Evolutionary conservation across 2,329 filamentous ascomycete species (phyloP).

Genomic region (Escovopsis sp.): DNA sequence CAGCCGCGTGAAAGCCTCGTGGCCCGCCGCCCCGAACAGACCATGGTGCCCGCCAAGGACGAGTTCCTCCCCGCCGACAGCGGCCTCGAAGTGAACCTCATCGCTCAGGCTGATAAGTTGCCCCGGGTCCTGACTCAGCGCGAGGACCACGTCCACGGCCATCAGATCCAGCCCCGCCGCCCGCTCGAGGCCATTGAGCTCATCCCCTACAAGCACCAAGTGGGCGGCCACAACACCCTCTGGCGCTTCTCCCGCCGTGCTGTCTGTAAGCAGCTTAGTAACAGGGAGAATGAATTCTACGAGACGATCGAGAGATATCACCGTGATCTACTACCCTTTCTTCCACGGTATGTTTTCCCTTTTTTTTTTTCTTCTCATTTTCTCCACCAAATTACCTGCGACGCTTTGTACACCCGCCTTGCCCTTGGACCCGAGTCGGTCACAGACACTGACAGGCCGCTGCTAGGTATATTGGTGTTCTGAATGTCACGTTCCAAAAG

Average conservation of each 20-base stretch:
- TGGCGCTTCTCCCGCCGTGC: conserved; percentile 92
- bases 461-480: conserved; percentile 78
- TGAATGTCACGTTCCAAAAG: conserved; percentile 93
- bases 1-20: conserved; percentile 17
- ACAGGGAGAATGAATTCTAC: conserved; percentile 96
- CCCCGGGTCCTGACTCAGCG: conserved; percentile 26
- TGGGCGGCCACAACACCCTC: conserved; percentile 89
- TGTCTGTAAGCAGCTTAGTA: conserved; percentile 96
- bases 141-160: conserved; percentile 36
- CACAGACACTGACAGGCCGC: neutral
- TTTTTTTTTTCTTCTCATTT: neutral
- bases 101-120: conserved; percentile 14
- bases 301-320: conserved; percentile 88
- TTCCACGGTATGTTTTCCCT: conserved; percentile 55
- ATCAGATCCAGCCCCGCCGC: conserved; percentile 34
- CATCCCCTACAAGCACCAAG: conserved; percentile 94
- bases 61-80: conserved; percentile 24
- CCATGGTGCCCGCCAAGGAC: conserved; percentile 17
- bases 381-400: too few species aligned
- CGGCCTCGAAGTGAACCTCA: conserved; percentile 25
- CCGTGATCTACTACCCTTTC: conserved; percentile 75
- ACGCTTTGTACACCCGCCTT: too few species aligned
- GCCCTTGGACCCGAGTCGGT: too few species aligned
- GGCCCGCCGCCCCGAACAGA: conserved; percentile 17
- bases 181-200: conserved; percentile 86